phyloP scores from a whole-genome alignment of 2,329 filamentous ascomycete species.

The Talaromyces sp. region DNA sequence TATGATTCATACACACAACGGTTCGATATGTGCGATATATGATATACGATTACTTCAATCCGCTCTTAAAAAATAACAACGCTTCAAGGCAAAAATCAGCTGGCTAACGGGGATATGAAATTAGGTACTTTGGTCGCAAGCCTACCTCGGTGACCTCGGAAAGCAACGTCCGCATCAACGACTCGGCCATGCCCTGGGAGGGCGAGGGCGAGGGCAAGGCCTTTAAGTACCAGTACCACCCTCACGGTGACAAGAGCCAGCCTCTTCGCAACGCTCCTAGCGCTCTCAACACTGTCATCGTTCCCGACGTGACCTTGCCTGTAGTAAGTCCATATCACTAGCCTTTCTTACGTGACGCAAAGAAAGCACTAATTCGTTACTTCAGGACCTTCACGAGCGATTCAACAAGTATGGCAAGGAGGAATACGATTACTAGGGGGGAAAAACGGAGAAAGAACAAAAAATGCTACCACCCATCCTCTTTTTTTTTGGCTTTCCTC shows the following conservation, averaged over 20 bases:
- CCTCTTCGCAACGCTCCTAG: constrained; percentile 85
- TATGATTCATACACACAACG: constrained; percentile 19
- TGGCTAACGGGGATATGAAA: neutral
- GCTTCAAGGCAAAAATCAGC: neutral
- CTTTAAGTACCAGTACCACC: constrained; percentile 74
- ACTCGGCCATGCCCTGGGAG: constrained; percentile 89
- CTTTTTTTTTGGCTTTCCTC: neutral
- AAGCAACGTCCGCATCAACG: constrained; percentile 66
- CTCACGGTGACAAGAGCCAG: constrained; percentile 73
- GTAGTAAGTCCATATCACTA: constrained; percentile 56
- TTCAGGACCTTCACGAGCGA: constrained; percentile 82
- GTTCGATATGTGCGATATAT: neutral
- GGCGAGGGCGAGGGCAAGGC: constrained; percentile 60
- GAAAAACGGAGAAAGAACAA: neutral
- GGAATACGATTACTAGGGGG: constrained; percentile 53
- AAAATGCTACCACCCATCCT: neutral
- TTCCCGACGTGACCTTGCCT: constrained; percentile 89
- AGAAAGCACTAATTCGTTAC: neutral
- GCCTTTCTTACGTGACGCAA: neutral
- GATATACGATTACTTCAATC: neutral
- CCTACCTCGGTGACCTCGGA: constrained; percentile 85
- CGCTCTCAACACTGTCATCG: constrained; percentile 88
- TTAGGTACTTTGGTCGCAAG: constrained; percentile 63
- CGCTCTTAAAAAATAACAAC: neutral
- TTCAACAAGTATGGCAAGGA: constrained; percentile 99